phyloP scores from a whole-genome alignment of 129 eudicot genomes.

The Erigeron canadensis region DNA sequence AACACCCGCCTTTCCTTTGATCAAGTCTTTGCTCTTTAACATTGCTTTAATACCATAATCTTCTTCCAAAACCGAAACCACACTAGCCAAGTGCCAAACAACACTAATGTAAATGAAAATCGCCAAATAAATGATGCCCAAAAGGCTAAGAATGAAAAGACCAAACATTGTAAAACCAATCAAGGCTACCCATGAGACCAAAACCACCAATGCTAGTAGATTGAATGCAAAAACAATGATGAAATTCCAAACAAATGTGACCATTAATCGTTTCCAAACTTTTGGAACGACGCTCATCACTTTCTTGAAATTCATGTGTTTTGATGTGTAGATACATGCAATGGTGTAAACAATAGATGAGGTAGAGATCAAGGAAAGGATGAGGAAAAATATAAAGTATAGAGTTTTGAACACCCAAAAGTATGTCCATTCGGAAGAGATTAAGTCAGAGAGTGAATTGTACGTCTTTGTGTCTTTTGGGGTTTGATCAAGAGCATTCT shows the following conservation, averaged over 20 bases:
- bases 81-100: conserved; percentile 52
- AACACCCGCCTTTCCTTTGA: conserved; percentile 43
- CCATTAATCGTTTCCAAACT: conserved; percentile 59
- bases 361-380: conserved; percentile 48
- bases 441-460: conserved; percentile 20
- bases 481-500: conserved; percentile 29
- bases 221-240: conserved; percentile 32
- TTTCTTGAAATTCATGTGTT: conserved; percentile 36
- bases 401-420: conserved; percentile 36
- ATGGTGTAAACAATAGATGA: conserved; percentile 48
- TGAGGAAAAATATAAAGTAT: conserved; percentile 37
- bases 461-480: conserved; percentile 31
- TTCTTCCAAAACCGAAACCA: conserved; percentile 53
- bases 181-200: conserved; percentile 1
- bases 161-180: conserved; percentile 22
- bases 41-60: conserved; percentile 48
- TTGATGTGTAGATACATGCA: conserved; percentile 46
- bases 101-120: conserved; percentile 40
- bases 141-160: neutral
- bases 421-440: conserved; percentile 24
- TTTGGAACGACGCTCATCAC: conserved; percentile 51
- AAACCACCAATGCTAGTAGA: conserved; percentile 21
- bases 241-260: conserved; percentile 52
- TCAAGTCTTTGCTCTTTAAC: conserved; percentile 46
- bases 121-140: conserved; percentile 28